Base-by-base conservation (phyloP, 2,329 filamentous ascomycete genomes). In the Fusarium secorum region DNA sequence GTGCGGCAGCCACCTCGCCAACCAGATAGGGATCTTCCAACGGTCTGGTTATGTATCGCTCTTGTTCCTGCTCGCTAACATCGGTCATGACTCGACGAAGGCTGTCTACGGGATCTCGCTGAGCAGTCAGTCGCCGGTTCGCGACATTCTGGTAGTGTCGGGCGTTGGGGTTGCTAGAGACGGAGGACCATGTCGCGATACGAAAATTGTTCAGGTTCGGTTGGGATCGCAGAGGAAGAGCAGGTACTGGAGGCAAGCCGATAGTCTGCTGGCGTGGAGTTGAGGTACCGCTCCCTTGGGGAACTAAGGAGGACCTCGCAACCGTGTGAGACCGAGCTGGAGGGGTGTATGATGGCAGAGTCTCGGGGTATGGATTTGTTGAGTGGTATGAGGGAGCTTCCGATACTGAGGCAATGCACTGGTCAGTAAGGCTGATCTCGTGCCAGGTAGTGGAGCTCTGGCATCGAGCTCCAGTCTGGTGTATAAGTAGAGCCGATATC, bases 21-120 rank as follows among this genome's bases (percentile, higher is more conserved):
- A 92, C 90, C 14, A 92, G 81, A 61, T 90, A 85, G 1, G 90
- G 90, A 71, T 92, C 90, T 79, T 93, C 90, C 22, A 90, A 83
- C 5, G 88, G 89, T 11, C 85, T 83, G 78, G 78, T 51, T 74
- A 73, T 36, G 32, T 74, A 59, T 45, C 58, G 42, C 26, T 74
- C 72, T 54, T 68, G 62, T 33, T 68, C 71, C 48, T 74, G 70
- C 20, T 60, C 54, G 46, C 42, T 60, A 30, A 56, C 64, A 32
- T 75, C 68, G 15, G 68, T 59, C 64, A 70, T 74, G 72, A 48
- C 71, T 41, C 69, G 74, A 45, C 64, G 72, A 64, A 74, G 71
- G 55, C 79, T 74, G 28, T 77, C 71, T 46, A 67, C 59, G 45
- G 81, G 75, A 64, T 81, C 79, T 36, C 80, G 79, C 36, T 83